phyloP scores from a whole-genome alignment of 164 flowering plant species.

The Vitis labrusca region DNA sequence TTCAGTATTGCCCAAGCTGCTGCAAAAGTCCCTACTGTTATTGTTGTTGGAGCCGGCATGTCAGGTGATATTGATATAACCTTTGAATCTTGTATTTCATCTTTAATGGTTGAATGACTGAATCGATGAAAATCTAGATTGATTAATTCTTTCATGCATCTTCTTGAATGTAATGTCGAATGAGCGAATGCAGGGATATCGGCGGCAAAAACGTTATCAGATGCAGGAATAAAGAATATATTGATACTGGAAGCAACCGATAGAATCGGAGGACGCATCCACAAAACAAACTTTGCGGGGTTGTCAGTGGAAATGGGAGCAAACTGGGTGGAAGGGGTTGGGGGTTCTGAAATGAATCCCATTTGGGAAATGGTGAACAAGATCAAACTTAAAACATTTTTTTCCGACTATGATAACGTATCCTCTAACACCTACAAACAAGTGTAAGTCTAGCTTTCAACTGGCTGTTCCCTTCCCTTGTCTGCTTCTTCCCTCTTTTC shows the following conservation, averaged over 20 bases:
- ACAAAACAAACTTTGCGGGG: constrained; percentile 67
- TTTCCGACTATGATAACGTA: constrained; percentile 19
- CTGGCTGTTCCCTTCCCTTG: no score
- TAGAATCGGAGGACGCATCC: constrained; percentile 82
- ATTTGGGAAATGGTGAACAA: constrained; percentile 92
- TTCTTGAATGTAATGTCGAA: no score
- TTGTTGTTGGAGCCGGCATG: constrained; percentile 43
- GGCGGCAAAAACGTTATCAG: constrained; percentile 79
- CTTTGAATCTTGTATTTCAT: no score
- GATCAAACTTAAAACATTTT: constrained; percentile 24
- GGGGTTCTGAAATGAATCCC: constrained; percentile 77
- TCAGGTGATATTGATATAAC: constrained; percentile 23
- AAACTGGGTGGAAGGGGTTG: constrained; percentile 92
- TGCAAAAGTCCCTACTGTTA: constrained; percentile 20
- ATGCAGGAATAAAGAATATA: constrained; percentile 72
- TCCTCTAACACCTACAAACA: constrained; percentile 28
- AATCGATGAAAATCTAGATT: no score
- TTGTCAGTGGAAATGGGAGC: constrained; percentile 88
- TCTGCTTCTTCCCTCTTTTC: no score
- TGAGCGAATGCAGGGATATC: constrained; percentile 48
- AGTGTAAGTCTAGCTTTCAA: not conserved
- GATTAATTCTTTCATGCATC: no score
- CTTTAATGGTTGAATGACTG: no score
- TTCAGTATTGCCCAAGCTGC: not conserved
- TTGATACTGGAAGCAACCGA: constrained; percentile 83